These are phyloP conservation scores for Penicillium expansum DNA, from an alignment of 2,329 filamentous ascomycete genomes.

Conservation along the genomic window DNA sequence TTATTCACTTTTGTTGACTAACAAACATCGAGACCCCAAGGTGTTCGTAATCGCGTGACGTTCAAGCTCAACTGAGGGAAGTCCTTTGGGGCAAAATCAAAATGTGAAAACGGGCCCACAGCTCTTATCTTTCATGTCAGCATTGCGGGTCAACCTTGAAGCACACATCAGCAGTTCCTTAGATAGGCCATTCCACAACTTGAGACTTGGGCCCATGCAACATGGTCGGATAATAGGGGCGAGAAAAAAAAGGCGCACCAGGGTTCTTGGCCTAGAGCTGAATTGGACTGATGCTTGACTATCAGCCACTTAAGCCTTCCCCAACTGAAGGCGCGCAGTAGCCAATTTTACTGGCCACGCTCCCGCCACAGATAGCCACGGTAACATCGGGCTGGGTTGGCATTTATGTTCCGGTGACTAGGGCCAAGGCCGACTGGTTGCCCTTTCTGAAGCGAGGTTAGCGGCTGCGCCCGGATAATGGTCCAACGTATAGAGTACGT, in stretches of 20 bases:
- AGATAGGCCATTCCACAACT: neutral
- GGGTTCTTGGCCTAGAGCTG: slow-evolving; percentile 1
- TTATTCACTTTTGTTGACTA: neutral
- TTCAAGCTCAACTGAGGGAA: neutral
- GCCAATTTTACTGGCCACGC: slow-evolving; percentile 18
- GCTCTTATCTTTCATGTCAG: slow-evolving; percentile 1
- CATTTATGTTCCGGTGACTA: slow-evolving; percentile 9
- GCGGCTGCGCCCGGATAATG: neutral
- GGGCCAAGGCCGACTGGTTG: neutral
- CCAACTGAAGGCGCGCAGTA: slow-evolving; percentile 13
- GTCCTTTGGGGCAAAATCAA: neutral
- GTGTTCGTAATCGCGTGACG: neutral
- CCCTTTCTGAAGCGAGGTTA: neutral
- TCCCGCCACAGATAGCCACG: slow-evolving; percentile 14
- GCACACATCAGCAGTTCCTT: neutral
- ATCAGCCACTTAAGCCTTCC: slow-evolving; percentile 10
- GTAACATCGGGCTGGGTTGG: slow-evolving; percentile 23
- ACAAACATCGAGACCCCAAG: neutral
- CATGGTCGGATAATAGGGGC: neutral
- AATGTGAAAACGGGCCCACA: neutral
- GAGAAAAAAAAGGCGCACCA: neutral
- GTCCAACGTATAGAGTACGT: neutral
- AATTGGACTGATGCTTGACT: slow-evolving; percentile 7
- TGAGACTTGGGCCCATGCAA: neutral
- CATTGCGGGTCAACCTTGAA: neutral